Base-by-base conservation (phyloP, 2,329 filamentous ascomycete genomes). In the Fusarium brachygibbosum region DNA sequence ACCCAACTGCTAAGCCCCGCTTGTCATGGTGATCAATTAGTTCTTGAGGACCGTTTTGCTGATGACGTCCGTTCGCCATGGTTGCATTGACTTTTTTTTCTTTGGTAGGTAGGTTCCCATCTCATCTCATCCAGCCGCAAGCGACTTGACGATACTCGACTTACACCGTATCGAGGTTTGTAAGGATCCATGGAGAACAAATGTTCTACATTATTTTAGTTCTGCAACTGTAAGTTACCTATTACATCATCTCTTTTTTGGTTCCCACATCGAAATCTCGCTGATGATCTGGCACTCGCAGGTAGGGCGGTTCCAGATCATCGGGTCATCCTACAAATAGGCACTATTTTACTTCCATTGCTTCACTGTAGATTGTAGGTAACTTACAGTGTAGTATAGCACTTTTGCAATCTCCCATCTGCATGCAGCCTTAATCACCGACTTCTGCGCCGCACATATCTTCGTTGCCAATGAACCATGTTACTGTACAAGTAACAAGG, bases 271-370 rank as follows among this genome's bases (percentile, higher is more conserved):
- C 29, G 52, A 53, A 68, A 75, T 74, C 69, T 74, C 61, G 57
- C 57, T 52, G 57, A 70, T 70, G 57, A 75, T 75, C 72, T 74
- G 57, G 59, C 59, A 45, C 67, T 64, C 42, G 45, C 38, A 46
- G 66, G 68, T 63, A 69, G 70, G 72, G 72, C 69, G 58, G 69
- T 73, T 69, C 73, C 73, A 75, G 72, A 74, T 75, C 73, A 74
- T 44, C 70, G 71, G 73, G 73, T 75, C 68, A 14, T 40, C n/a
- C n/a, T n/a, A n/a, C 17, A 31, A 19, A 16, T 29, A 13, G 29
- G 29, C 11, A 12, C 11, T 35, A 23, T n/a, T 49, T 35, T 49
- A 13, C 13, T 25, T n/a, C n/a, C n/a, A n/a, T n/a, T 49, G 31
- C 25, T 29, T 45, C 12, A 51, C 23, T 40, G 23, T 19, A 50